phyloP scores from a whole-genome alignment of 768 basidiomycete species.

The Lactifluus echinatus region DNA sequence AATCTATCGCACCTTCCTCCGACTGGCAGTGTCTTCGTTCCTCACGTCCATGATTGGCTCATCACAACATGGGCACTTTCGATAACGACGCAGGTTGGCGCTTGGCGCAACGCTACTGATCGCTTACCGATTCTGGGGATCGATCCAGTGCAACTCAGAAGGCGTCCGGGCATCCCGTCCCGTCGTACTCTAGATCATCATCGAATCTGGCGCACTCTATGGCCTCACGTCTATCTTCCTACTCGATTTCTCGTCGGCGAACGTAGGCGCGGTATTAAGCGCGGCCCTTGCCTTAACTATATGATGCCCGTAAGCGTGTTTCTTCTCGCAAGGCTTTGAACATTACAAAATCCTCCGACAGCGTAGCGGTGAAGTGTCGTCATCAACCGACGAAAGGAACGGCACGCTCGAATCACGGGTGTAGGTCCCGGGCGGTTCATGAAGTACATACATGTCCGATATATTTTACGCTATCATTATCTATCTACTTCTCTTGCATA shows the following conservation, averaged over 20 bases:
- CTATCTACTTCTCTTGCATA: too few relatives aligned
- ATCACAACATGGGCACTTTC: constrained; percentile 7
- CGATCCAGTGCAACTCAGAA: background rate
- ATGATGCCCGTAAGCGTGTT: too few relatives aligned
- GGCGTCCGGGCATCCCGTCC: background rate
- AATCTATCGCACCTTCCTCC: background rate
- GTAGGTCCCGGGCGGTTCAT: too few relatives aligned
- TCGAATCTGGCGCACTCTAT: constrained; percentile 16
- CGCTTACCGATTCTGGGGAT: constrained; percentile 3
- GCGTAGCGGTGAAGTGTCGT: too few relatives aligned
- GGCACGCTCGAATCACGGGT: too few relatives aligned
- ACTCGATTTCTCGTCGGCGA: constrained; percentile 5
- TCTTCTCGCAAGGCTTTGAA: too few relatives aligned
- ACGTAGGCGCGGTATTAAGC: background rate
- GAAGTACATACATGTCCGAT: too few relatives aligned
- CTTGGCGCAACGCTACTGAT: constrained; percentile 13
- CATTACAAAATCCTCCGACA: too few relatives aligned
- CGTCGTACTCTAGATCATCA: constrained; percentile 7
- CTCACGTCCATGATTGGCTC: constrained; percentile 3
- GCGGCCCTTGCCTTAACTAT: constrained; percentile 1
- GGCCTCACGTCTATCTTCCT: background rate
- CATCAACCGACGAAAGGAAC: too few relatives aligned
- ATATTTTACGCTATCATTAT: too few relatives aligned
- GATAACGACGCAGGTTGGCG: constrained; percentile 11
- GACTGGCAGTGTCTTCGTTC: background rate